Evolutionary conservation across 768 basidiomycete species (phyloP).

Genomic region (Suillus occidentalis): DNA sequence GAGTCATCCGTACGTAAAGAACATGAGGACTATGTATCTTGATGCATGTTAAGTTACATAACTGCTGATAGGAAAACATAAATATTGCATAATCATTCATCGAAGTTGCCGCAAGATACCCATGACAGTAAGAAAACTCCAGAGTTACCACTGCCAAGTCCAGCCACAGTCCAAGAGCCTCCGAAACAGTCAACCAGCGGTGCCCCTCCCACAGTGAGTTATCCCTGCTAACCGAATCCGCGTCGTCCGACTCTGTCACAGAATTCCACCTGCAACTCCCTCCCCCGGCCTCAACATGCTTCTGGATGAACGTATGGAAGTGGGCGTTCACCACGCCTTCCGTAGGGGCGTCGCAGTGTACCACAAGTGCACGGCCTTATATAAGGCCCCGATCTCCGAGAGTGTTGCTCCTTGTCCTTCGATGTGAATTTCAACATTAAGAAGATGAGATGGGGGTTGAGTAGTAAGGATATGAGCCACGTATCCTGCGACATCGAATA

Average conservation of each 20-base stretch:
- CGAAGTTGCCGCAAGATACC: background rate
- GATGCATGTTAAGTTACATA: too few relatives aligned
- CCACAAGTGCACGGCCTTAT: slow-evolving; percentile 12
- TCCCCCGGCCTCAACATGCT: background rate
- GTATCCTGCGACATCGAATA: slow-evolving; percentile 24
- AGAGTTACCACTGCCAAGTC: background rate
- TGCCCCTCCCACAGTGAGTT: slow-evolving; percentile 14
- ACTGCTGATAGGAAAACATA: background rate
- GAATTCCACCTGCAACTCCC: slow-evolving; percentile 7
- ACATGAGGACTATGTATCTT: too few relatives aligned
- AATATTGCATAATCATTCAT: background rate
- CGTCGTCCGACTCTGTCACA: slow-evolving; percentile 6
- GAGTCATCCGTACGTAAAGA: too few relatives aligned
- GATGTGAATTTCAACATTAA: slow-evolving; percentile 12
- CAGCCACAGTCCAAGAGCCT: slow-evolving; percentile 6
- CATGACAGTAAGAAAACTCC: background rate
- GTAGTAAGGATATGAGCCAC: slow-evolving; percentile 24
- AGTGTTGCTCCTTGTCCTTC: slow-evolving; percentile 17
- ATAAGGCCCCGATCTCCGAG: slow-evolving; percentile 12
- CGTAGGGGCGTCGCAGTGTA: slow-evolving; percentile 8
- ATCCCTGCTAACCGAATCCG: background rate
- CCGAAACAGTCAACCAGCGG: slow-evolving; percentile 10
- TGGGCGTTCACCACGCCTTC: background rate
- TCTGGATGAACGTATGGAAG: slow-evolving; percentile 1
- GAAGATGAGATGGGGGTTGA: slow-evolving; percentile 12